Evolutionary conservation across 768 basidiomycete species (phyloP), one percentile per base, ranked within the genome.

Genomic region (Cystobasidium tubakii): DNA sequence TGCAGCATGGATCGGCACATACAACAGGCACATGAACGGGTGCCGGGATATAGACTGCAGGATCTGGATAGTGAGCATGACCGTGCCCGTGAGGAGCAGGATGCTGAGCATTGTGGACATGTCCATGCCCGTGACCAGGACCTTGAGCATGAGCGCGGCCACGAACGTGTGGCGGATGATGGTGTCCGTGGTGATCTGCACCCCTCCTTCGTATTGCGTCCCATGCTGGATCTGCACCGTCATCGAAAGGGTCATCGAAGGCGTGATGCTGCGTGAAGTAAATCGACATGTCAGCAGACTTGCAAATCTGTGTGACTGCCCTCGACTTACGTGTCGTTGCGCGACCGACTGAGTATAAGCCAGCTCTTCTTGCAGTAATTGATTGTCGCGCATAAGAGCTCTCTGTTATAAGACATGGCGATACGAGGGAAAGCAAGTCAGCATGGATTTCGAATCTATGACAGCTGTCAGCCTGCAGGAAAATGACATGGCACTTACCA

Each of bases 311-410:
- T 9, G 33, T 29, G 57, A 15, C 57, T n/a, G n/a, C n/a, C n/a
- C n/a, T 60, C 15, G 12, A 60, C 57, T 15, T 34, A 60, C 57
- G 13, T 29, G 57, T 2, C 57, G 25, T 60, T 60, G 57, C 4
- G 29, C 29, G 4, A 60, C 33, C 13, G 57, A 29, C 23, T 34
- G 25, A 6, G 25, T 34, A 21, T 29, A 60, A 27, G 33, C 33
- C 2, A 60, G 57, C 21, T 60, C 57, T 34, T 65, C 43, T 36
- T 65, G 63, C 6, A 65, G 63, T 6, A 65, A 13, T 27, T 65
- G 63, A 46, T 65, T 65, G 36, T 65, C 39, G 4, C 36, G 33
- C 63, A 65, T 65, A 4, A 65, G 13, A 42, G 63, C 39, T 39
- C 63, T 10, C 63, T 65, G 63, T n/a, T n/a, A n/a, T n/a, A n/a